Evolutionary conservation across 1,284 basidiomycete species (phyloP).

Genomic region (Ganoderma sinense): DNA sequence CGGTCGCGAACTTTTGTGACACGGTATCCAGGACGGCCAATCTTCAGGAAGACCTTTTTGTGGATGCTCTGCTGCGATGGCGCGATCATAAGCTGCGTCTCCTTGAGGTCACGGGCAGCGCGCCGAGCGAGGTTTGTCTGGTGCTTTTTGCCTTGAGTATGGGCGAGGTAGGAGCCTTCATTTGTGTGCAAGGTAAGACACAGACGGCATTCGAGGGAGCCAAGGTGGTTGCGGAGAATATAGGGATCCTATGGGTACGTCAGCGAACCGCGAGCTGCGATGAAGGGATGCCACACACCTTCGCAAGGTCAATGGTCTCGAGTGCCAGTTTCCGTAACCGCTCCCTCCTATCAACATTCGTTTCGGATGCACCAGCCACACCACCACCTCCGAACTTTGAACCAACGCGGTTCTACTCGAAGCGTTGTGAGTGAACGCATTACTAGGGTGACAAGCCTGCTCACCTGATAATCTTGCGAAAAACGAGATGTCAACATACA

Average conservation of each 20-base stretch:
- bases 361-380: constrained; percentile 91
- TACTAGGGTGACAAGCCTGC: constrained; percentile 2
- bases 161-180: constrained; percentile 98
- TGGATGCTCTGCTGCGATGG: constrained; percentile 80
- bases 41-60: constrained; percentile 96
- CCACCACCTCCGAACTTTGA: constrained; percentile 97
- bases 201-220: constrained; percentile 97
- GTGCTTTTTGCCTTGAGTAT: constrained; percentile 99
- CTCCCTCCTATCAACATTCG: constrained; percentile 95
- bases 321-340: constrained; percentile 94
- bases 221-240: constrained; percentile 97
- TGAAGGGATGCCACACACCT: constrained; percentile 56
- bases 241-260: constrained; percentile 84
- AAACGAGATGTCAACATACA: neutral
- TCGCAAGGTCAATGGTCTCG: constrained; percentile 96
- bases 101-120: constrained; percentile 95
- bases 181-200: constrained; percentile 99
- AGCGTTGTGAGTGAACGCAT: constrained; percentile 11
- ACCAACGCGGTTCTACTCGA: constrained; percentile 87
- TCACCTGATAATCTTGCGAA: constrained; percentile 55
- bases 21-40: constrained; percentile 94
- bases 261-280: neutral
- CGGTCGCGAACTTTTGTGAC: constrained; percentile 89
- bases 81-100: constrained; percentile 86
- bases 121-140: constrained; percentile 98